Evolutionary conservation across 371 early-diverging fungal genomes (phyloP).

Genomic region (Mucor ambiguus): DNA sequence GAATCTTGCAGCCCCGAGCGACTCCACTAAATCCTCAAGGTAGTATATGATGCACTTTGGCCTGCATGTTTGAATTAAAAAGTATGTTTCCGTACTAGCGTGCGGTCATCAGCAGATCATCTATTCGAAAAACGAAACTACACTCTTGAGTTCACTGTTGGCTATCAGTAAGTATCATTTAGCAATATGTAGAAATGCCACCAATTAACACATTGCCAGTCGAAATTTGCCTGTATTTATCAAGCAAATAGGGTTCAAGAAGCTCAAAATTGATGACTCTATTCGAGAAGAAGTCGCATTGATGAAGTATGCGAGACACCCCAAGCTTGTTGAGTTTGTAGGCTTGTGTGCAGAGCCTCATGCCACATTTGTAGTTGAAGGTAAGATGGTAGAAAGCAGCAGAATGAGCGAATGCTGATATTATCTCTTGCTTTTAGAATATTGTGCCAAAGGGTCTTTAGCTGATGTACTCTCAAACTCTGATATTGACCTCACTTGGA

Average conservation of each 20-base stretch:
- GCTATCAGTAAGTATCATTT: background rate
- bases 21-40: background rate
- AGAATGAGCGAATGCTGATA: background rate
- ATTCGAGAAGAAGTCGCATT: conserved; percentile 39
- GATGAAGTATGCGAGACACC: conserved; percentile 43
- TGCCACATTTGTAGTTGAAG: conserved; percentile 39
- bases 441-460: conserved; percentile 47
- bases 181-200: background rate
- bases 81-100: background rate
- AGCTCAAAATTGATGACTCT: conserved; percentile 30
- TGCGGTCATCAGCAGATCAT: background rate
- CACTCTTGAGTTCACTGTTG: background rate
- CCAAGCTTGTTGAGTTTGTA: conserved; percentile 41
- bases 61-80: background rate
- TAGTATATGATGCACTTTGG: background rate
- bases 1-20: background rate
- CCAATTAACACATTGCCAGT: conserved; percentile 19
- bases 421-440: conserved; percentile 25
- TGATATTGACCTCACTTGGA: conserved; percentile 53
- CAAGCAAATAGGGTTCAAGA: conserved; percentile 24
- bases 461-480: conserved; percentile 42
- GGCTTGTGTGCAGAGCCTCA: conserved; percentile 32
- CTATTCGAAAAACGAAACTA: background rate
- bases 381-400: background rate
- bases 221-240: conserved; percentile 54